phyloP scores from a whole-genome alignment of 129 eudicot species.

The Tanacetum coccineum region DNA sequence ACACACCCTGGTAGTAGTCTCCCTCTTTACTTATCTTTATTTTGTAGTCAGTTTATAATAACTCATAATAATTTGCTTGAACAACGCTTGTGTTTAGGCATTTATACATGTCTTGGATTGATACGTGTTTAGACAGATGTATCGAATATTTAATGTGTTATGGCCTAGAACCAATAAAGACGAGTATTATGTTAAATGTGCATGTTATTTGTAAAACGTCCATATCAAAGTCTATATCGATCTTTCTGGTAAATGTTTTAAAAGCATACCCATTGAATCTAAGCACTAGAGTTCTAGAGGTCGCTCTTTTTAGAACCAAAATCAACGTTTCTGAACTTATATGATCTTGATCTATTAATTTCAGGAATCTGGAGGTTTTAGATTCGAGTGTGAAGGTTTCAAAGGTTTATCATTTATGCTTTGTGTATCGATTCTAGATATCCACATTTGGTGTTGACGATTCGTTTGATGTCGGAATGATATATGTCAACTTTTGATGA shows the following conservation, averaged over 20 bases:
- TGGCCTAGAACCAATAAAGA: slow-evolving; percentile 20
- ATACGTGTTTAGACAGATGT: slow-evolving; percentile 15
- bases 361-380: no score
- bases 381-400: no score
- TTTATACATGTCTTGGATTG: background rate
- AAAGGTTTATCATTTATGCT: no score
- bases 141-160: slow-evolving; percentile 14
- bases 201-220: slow-evolving; percentile 32
- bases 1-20: background rate
- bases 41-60: background rate
- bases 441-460: no score
- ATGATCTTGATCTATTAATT: no score
- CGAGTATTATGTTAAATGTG: slow-evolving; percentile 21
- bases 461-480: no score
- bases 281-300: background rate
- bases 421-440: no score
- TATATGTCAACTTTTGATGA: no score
- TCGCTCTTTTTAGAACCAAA: background rate
- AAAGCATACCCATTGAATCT: background rate
- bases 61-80: background rate
- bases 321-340: background rate
- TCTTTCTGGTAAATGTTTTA: slow-evolving; percentile 22
- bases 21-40: slow-evolving; percentile 1
- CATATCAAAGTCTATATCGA: slow-evolving; percentile 14
- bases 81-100: background rate